Evolutionary conservation across 306 rosid species (phyloP), one percentile per base, ranked within the genome.

Genomic region (Citrullus mucosospermus): DNA sequence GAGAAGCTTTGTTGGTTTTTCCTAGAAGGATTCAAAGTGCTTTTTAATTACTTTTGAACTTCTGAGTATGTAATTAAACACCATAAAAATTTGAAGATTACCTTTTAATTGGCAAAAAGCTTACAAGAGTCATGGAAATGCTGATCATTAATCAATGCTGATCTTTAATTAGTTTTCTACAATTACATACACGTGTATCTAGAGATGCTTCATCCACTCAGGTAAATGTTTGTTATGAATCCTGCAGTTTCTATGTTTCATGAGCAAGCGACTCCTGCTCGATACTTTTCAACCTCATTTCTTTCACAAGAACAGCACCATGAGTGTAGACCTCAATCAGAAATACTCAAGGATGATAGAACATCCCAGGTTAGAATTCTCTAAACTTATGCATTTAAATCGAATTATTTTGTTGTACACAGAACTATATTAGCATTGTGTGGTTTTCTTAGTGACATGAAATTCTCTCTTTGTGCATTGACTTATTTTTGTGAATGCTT

Each of bases 291-390:
- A 66, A 85, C 92, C 46, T 89, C 96, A 2, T 90, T 91, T 89
- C 88, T 89, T 76, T 74, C 82, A 75, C 95, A 88, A 92, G 97
- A 94, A 81, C 97, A 90, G 81, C 89, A 87, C 16, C 89, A 92
- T 72, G 96, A 93, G 67, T 87, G 82, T 80, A 88, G 62, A 83
- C 84, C 93, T 82, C 78, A 81, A 61, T 82, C 80, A 82, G 90
- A 85, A 56, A 53, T 84, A 16, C 57, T 78, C 17, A 87, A 88
- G 85, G 89, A 90, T 85, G 93, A 89, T 39, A 89, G 81, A 80
- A 36, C 88, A 80, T 83, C 89, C 28, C 91, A 91, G 97, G 97
- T 91, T 88, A 76, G 53, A 9, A 17, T 58, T 72, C 56, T 38
- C 16, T 38, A n/a, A 25, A 61, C 59, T 22, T 63, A n/a, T 32